Base-by-base conservation (phyloP, 371 early-diverging fungal species). In the Coemansia sp. region DNA sequence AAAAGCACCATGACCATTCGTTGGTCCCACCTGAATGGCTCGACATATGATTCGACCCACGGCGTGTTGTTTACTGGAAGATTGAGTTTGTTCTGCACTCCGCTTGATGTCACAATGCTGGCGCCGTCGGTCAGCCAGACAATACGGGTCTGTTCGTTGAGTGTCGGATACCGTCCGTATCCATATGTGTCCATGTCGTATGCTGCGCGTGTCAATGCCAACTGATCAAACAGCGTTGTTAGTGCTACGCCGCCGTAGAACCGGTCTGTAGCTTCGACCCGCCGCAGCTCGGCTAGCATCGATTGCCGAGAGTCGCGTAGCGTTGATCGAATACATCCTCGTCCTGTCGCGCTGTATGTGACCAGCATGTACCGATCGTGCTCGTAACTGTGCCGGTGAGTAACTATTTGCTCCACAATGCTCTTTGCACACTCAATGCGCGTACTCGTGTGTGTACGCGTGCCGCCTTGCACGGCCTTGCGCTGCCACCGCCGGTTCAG, bases 1-100 rank as follows among this genome's bases (percentile, higher is more conserved):
- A 90, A 67, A 44, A 87, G 72, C 30, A 90, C 75, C 8, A 89
- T 84, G 42, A 79, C 82, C 25, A 91, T 74, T 3, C 87, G 79
- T 64, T 91, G 91, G 63, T 91, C 90, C 91, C 91, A 91, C 9
- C 91, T 80, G 44, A 90, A 91, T 18, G 91, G 91, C 69, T 91
- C 91, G 7, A 75, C 64, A 69, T 85, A 87, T 21, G 82, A 70
- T 37, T 85, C 84, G 5, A 80, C 81, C 47, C 91, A 89, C 12
- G 87, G 84, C 1, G 85, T 74, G 33, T 71, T 79, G 39, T 82
- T 80, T 5, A 85, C 88, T 3, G 87, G 89, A 23, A 90, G 84
- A 39, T 86, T 83, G 1, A 90, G 75, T 82, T 82, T 80, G 51
- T 83, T 82, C 47, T 79, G 71, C 4, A 81, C 59, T 0, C 84